A percentile compares a stretch with the other conserved stretches of the same genome.
These are phyloP conservation scores for Exophiala oligosperma DNA, from an alignment of 2,329 filamentous ascomycete genomes.

Conservation along the genomic window DNA sequence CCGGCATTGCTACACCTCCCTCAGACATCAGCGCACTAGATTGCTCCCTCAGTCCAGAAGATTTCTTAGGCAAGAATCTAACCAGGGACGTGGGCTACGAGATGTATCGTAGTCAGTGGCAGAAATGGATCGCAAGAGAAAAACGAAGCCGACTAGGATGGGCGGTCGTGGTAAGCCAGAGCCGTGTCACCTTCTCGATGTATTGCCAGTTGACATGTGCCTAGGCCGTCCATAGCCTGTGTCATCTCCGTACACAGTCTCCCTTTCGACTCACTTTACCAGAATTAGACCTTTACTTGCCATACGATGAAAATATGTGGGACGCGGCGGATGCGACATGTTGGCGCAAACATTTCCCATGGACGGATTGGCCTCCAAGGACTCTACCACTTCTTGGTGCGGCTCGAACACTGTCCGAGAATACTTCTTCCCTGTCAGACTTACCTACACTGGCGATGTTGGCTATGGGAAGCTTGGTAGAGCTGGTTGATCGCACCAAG, in stretches of 20 bases:
- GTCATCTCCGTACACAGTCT: no score
- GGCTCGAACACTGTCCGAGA: neutral
- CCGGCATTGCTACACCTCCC: no score
- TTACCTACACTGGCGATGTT: neutral
- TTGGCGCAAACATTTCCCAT: neutral
- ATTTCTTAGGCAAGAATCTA: neutral
- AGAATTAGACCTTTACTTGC: no score
- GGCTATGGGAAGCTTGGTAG: neutral
- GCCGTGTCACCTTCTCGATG: no score
- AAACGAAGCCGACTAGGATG: neutral
- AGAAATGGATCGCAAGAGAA: neutral
- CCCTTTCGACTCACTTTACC: no score
- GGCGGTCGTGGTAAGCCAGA: constrained; percentile 1
- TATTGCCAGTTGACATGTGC: no score
- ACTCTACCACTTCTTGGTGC: neutral
- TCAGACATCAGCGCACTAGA: no score
- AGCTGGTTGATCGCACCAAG: neutral
- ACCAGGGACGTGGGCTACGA: neutral
- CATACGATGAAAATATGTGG: neutral
- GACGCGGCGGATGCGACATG: neutral
- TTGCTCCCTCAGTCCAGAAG: neutral
- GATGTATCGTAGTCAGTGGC: neutral
- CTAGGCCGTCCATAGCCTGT: no score
- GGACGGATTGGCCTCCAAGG: neutral
- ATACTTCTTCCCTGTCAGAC: neutral